Evolutionary conservation across 345 rosid species (phyloP).

Genomic region (rapeseed (Brassica napus)): DNA sequence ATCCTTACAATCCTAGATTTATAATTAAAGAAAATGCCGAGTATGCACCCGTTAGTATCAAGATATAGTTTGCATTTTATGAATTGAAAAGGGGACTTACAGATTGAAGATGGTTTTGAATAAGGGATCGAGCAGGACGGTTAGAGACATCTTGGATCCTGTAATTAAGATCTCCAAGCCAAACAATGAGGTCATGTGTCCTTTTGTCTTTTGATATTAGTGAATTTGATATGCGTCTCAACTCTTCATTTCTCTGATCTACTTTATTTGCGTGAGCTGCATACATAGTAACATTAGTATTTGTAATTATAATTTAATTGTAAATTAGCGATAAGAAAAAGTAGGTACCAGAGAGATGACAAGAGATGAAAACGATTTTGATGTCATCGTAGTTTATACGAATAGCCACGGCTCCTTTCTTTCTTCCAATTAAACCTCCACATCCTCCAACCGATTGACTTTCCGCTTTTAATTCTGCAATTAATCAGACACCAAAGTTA

Average conservation of each 20-base stretch:
- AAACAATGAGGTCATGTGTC: conserved; percentile 52
- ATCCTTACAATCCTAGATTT: neutral
- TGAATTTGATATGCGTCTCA: conserved; percentile 49
- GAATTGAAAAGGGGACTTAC: conserved; percentile 33
- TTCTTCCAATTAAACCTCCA: conserved; percentile 42
- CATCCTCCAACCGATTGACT: conserved; percentile 39
- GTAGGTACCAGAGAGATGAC: conserved; percentile 43
- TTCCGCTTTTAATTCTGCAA: conserved; percentile 27
- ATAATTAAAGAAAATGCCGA: neutral
- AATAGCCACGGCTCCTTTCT: conserved; percentile 42
- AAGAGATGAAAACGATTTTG: conserved; percentile 41
- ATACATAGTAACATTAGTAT: neutral
- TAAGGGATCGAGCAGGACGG: conserved; percentile 54
- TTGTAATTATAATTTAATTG: neutral
- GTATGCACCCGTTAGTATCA: neutral
- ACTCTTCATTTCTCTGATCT: conserved; percentile 35
- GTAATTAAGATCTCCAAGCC: conserved; percentile 76
- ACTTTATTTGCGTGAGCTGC: conserved; percentile 40
- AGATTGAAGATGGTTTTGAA: conserved; percentile 50
- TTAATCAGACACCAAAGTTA: neutral
- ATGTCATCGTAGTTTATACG: conserved; percentile 34
- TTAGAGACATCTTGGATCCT: conserved; percentile 56
- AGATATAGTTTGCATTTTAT: neutral
- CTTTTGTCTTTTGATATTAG: conserved; percentile 50
- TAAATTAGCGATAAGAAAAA: neutral